These are phyloP conservation scores for Colletotrichum abscissum DNA, from an alignment of 2,329 filamentous ascomycete genomes.

Conservation along the genomic window DNA sequence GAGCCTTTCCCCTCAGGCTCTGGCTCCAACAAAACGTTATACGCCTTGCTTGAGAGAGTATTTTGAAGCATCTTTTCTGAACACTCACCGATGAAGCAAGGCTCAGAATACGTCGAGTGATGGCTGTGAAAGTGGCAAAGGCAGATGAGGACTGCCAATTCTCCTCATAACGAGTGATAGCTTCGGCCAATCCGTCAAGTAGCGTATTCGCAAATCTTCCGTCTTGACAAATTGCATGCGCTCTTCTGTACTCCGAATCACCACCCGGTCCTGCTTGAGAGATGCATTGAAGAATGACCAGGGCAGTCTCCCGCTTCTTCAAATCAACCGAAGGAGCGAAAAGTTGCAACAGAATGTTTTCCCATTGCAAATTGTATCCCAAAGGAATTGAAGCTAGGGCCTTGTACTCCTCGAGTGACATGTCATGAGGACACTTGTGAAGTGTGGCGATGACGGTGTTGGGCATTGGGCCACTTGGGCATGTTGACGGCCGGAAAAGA, in stretches of 20 bases:
- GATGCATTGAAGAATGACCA: conserved; percentile 60
- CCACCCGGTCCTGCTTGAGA: conserved; percentile 56
- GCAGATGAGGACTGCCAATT: conserved; percentile 63
- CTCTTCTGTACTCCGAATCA: neutral
- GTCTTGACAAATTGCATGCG: conserved; percentile 1
- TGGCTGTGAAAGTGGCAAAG: conserved; percentile 50
- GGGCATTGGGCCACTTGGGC: conserved; percentile 44
- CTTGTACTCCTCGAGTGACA: conserved; percentile 66
- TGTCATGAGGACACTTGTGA: conserved; percentile 54
- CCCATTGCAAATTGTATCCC: conserved; percentile 63
- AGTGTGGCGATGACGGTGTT: conserved; percentile 67
- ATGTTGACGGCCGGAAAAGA: conserved; percentile 43
- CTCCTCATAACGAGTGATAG: conserved; percentile 49
- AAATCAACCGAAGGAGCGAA: conserved; percentile 59
- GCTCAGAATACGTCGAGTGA: conserved; percentile 56
- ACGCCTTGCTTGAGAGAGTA: conserved; percentile 45
- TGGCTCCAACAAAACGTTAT: conserved; percentile 53
- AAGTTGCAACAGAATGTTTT: conserved; percentile 66
- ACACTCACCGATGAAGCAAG: conserved; percentile 43
- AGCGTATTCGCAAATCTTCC: conserved; percentile 37
- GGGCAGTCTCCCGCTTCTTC: conserved; percentile 57
- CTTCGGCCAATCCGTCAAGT: conserved; percentile 44
- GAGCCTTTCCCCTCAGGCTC: conserved; percentile 43
- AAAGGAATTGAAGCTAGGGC: conserved; percentile 59
- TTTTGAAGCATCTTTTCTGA: conserved; percentile 41